Evolutionary conservation across 345 rosid species (phyloP), one percentile per base, ranked within the genome.

Genomic region (Excoecaria cochinchinensis): DNA sequence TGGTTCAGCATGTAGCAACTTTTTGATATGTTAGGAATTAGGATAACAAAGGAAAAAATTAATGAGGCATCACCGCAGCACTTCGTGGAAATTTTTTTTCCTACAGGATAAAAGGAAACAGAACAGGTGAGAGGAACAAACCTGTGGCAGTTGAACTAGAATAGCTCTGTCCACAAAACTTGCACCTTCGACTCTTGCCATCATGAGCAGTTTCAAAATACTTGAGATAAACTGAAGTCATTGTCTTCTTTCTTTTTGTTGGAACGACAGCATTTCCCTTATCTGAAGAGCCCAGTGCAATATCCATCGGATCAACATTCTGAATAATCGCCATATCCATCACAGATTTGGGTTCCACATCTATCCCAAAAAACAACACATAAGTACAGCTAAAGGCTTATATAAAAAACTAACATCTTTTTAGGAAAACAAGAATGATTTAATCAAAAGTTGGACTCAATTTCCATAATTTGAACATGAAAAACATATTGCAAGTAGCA

Each of bases 141-240:
- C 98, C 99, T 14, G 97, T 95, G 77, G 99, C 99, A 52, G 97
- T 92, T 19, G 99, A 91, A 69, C 90, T 92, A 48, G 98, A 92
- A 79, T 94, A 94, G 87, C 89, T 87, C 82, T 94, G 98, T 42
- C 96, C 93, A 55, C 98, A 92, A 86, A 92, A 90, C 84, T 91
- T 95, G 90, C 99, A 95, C 76, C 90, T 86, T 44, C 99, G 86
- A 76, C 91, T 92, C 83, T 91, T 95, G 72, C 91, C 90, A 78
- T 92, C 97, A 63, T 90, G 69, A 51, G 97, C 89, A 59, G 93
- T 92, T 84, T 92, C 97, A 57, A 95, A 94, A 73, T 86, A 91
- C 80, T 90, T 95, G 57, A 94, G 98, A 82, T 85, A 94, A 14
- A 92, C 91, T 7, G 99, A 95, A n/a, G 99, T 95, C 99, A 92